phyloP scores from a whole-genome alignment of 192 early-diverging fungal genomes.

The Podila clonocystis region DNA sequence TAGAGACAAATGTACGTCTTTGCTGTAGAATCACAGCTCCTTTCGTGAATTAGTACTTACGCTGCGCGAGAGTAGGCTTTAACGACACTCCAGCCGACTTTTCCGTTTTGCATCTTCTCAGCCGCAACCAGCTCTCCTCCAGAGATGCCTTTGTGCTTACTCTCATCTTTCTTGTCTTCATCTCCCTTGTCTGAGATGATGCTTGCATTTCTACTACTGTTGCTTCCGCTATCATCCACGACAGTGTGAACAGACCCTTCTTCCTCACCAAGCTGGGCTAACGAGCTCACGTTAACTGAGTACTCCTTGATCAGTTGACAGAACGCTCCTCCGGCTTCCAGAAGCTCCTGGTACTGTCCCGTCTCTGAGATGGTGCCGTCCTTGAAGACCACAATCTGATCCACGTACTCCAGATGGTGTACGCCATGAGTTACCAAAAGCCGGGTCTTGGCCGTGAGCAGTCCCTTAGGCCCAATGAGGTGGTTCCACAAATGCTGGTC shows the following conservation, averaged over 20 bases:
- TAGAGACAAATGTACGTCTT: neutral
- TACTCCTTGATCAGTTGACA: constrained; percentile 74
- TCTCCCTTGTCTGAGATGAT: neutral
- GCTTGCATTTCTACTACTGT: neutral
- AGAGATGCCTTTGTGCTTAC: neutral
- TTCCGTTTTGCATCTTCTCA: constrained; percentile 83
- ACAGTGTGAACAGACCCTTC: constrained; percentile 12
- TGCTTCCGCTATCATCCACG: neutral
- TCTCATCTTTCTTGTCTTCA: neutral
- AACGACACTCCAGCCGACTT: constrained; percentile 78
- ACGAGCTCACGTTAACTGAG: constrained; percentile 56
- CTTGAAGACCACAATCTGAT: constrained; percentile 71
- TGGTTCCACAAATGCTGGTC: constrained; percentile 16
- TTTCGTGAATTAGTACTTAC: constrained; percentile 5
- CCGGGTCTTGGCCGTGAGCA: constrained; percentile 77
- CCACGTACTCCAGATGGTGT: constrained; percentile 71
- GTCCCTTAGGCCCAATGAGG: constrained; percentile 76
- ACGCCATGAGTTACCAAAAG: constrained; percentile 83
- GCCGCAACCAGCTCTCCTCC: constrained; percentile 67
- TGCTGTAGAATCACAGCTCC: neutral
- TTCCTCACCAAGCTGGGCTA: constrained; percentile 10
- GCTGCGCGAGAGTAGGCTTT: constrained; percentile 70
- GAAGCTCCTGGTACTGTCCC: constrained; percentile 72
- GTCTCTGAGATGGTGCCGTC: constrained; percentile 72
- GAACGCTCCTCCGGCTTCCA: constrained; percentile 62